Percentiles rank a stretch among this genome's conserved stretches.
Evolutionary conservation across 164 flowering plant species (phyloP).

Genomic region (Stephania cephalantha): DNA sequence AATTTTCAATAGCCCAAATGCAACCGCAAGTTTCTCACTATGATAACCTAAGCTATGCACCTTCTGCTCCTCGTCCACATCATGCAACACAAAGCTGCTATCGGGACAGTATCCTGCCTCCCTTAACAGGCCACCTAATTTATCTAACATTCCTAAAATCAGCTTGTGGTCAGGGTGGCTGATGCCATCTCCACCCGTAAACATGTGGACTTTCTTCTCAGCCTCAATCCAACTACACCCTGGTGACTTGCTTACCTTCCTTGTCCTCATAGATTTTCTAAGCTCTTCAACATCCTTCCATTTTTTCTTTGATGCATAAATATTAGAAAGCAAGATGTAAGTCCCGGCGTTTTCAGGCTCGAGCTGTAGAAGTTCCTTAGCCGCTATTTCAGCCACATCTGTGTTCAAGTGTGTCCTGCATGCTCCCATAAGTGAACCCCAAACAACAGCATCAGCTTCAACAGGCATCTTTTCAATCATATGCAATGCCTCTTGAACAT

Average conservation of each 20-base stretch:
- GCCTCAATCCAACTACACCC: slow-evolving; percentile 89
- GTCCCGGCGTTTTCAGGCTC: slow-evolving; percentile 75
- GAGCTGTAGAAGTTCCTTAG: slow-evolving; percentile 53
- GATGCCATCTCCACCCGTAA: slow-evolving; percentile 51
- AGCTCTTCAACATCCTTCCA: slow-evolving; percentile 56
- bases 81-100: slow-evolving; percentile 63
- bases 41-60: slow-evolving; percentile 48
- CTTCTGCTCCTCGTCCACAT: slow-evolving; percentile 85
- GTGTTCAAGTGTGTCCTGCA: slow-evolving; percentile 57
- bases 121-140: slow-evolving; percentile 38
- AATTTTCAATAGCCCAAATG: slow-evolving; percentile 62
- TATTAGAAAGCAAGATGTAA: slow-evolving; percentile 55
- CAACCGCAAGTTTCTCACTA: slow-evolving; percentile 81
- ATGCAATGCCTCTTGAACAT: slow-evolving; percentile 50
- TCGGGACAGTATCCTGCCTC: slow-evolving; percentile 76
- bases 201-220: slow-evolving; percentile 70
- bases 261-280: slow-evolving; percentile 50
- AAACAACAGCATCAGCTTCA: slow-evolving; percentile 70
- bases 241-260: slow-evolving; percentile 53
- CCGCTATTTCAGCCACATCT: slow-evolving; percentile 73
- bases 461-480: slow-evolving; percentile 52
- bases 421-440: slow-evolving; percentile 82
- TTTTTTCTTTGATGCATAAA: slow-evolving; percentile 62
- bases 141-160: slow-evolving; percentile 50
- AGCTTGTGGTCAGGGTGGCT: slow-evolving; percentile 46